Base-by-base conservation (phyloP, 148 eudicot genomes). In the Arbutus unedo region DNA sequence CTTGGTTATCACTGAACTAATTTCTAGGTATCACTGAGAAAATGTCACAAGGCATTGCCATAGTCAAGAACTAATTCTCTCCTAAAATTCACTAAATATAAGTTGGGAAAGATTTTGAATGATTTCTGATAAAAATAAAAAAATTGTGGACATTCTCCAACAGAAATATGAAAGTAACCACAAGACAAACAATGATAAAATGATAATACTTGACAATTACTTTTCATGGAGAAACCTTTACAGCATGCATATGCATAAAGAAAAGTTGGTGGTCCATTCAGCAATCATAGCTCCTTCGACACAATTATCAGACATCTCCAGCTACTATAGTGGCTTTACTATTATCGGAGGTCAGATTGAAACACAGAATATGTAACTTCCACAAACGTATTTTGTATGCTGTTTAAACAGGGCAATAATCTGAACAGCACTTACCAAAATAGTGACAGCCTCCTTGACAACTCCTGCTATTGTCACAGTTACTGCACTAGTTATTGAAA, bases 391-490 rank as follows among this genome's bases (percentile, higher is more conserved):
- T 67, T 60, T 64, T 41, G 81, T 4, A 23, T 55, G 51, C 49
- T 11, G 13, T 66, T 19, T 21, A 41, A 67, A 41, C 41, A 21
- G 68, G 60, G 60, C 51, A 74, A 79, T 73, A 78, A 74, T 64
- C n/a, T 71, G 47, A 84, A 54, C 62, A 47, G 79, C 23, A 82
- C 87, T 82, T 94, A 96, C 99, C 90, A 92, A 59, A 82, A 94
- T 94, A 50, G 99, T 96, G 82, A 96, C 92, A 88, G 97, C 97
- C 88, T 96, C 99, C 91, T 96, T 96, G 79, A 96, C 99, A 87
- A 94, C 93, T 77, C 99, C 98, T 0, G 97, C 99, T 79, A 96
- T 93, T 56, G 98, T 96, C 81, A 96, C 97, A 18, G 99, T 96
- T 76, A 96, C 94, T 74, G 99, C 99, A 90, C 99, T 96, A 18